phyloP scores from a whole-genome alignment of 805 yeast species.

The Starmera quercuum region DNA sequence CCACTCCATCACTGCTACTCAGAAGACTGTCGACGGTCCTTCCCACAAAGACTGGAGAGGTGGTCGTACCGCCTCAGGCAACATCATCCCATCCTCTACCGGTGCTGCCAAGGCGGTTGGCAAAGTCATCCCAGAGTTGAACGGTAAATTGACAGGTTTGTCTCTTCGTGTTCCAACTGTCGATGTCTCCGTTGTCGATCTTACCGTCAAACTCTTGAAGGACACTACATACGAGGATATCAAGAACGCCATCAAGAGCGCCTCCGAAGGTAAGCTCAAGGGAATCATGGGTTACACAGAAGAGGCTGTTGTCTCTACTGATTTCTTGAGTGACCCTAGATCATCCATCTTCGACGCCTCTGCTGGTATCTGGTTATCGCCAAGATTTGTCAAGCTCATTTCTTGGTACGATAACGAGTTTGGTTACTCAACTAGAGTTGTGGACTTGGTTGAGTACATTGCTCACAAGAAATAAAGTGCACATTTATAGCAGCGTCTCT shows the following conservation, averaged over 20 bases:
- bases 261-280: constrained; percentile 70
- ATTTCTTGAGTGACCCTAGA: constrained; percentile 49
- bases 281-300: constrained; percentile 76
- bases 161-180: constrained; percentile 91
- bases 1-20: constrained; percentile 94
- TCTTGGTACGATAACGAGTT: constrained; percentile 65
- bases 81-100: constrained; percentile 91
- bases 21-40: constrained; percentile 95
- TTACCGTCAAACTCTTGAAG: constrained; percentile 76
- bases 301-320: constrained; percentile 59
- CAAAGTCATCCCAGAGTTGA: constrained; percentile 84
- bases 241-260: constrained; percentile 65
- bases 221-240: constrained; percentile 79
- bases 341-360: constrained; percentile 57
- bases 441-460: constrained; percentile 55
- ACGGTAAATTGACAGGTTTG: constrained; percentile 93
- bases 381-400: constrained; percentile 57
- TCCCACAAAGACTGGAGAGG: constrained; percentile 99
- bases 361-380: constrained; percentile 61
- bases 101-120: constrained; percentile 99
- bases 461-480: constrained; percentile 22
- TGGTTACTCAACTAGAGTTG: constrained; percentile 68
- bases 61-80: constrained; percentile 94
- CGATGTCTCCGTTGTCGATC: constrained; percentile 89
- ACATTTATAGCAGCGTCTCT: no score